Conservation (phyloP, 495 filamentous ascomycete species). For the Lasiosphaeris hirsuta region DNA sequence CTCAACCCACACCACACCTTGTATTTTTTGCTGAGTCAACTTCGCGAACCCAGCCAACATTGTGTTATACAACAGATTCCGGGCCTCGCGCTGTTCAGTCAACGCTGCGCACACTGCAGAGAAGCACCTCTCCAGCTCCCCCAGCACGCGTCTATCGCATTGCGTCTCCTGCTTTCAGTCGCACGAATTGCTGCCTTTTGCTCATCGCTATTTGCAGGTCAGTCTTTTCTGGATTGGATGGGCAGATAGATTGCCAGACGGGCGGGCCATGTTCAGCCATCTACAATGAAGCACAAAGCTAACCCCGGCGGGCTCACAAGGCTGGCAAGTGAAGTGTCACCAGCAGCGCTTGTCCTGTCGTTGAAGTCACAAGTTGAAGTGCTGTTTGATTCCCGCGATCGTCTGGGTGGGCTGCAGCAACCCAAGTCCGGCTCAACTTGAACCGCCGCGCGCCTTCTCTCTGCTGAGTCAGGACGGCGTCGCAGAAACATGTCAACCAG, state of each 20-base stretch:
- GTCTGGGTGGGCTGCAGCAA: constrained; percentile 3
- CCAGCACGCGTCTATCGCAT: too few species aligned
- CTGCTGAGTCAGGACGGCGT: constrained; percentile 26
- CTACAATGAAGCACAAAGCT: background rate
- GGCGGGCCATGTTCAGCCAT: background rate
- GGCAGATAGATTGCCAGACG: background rate
- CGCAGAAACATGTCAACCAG: constrained; percentile 15
- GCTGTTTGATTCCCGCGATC: background rate
- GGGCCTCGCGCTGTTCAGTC: background rate
- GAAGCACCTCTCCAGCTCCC: too few species aligned
- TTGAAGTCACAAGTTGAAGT: too few species aligned
- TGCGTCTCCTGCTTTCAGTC: background rate
- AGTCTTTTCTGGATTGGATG: too few species aligned
- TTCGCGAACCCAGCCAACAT: background rate
- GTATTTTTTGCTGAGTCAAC: constrained; percentile 13
- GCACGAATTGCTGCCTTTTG: too few species aligned
- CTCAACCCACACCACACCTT: background rate
- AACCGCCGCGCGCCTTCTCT: background rate
- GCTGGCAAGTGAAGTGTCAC: background rate
- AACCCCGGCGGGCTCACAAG: background rate
- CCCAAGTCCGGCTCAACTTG: background rate
- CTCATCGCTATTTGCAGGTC: too few species aligned
- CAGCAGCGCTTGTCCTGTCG: background rate
- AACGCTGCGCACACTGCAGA: too few species aligned
- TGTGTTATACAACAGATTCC: background rate